Percentiles rank a stretch among this genome's conserved stretches.
Evolutionary conservation across 179 eudicot species (phyloP).

Genomic region (Sideroxylon spinosum): DNA sequence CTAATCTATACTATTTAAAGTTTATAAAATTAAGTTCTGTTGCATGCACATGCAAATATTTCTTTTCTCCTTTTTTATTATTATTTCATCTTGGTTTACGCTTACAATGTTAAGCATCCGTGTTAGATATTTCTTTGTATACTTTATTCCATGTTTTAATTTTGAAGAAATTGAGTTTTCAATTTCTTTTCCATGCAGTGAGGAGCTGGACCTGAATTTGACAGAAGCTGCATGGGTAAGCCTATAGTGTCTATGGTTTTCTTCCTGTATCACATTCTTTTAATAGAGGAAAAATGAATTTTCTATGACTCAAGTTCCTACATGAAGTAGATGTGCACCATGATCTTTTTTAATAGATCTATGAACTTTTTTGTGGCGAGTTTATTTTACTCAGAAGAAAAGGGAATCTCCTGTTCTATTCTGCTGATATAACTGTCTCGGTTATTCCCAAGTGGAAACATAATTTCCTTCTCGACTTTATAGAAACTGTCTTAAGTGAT

Average conservation of each 20-base stretch:
- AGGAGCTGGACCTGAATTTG: constrained; percentile 81
- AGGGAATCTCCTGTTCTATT: not conserved
- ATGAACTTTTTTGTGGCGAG: not conserved
- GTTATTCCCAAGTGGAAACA: too few relatives aligned
- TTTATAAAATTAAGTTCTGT: not conserved
- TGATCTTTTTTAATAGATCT: not conserved
- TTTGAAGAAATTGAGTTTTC: constrained; percentile 17
- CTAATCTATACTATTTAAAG: too few relatives aligned
- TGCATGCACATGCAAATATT: not conserved
- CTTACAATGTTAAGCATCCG: not conserved
- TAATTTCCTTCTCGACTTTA: too few relatives aligned
- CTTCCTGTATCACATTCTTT: constrained; percentile 1
- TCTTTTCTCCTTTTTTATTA: not conserved
- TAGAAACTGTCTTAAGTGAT: too few relatives aligned
- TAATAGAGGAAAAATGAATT: not conserved
- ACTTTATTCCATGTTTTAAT: not conserved
- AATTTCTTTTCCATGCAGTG: constrained; percentile 47
- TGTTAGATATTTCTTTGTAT: not conserved
- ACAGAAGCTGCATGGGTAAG: constrained; percentile 97
- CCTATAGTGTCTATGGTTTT: constrained; percentile 1
- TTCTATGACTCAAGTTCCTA: not conserved
- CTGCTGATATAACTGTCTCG: too few relatives aligned
- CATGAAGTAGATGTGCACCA: not conserved
- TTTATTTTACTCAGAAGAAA: not conserved
- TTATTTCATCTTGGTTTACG: not conserved